Base-by-base conservation (phyloP, 2,329 filamentous ascomycete genomes). In the Talaromyces funiculosus region DNA sequence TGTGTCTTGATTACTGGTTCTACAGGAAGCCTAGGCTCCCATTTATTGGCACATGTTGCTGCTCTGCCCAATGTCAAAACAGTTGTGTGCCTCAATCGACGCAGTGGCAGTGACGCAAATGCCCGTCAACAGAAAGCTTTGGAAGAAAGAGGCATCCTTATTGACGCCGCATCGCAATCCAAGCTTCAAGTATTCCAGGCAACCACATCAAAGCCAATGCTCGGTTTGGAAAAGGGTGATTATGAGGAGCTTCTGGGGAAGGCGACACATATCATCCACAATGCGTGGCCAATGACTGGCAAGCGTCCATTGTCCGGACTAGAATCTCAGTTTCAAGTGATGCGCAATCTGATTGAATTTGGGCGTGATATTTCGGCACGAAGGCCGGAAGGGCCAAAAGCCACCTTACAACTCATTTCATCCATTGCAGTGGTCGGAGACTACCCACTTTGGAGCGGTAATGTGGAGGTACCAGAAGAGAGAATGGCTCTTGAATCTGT, bases 301-400 rank as follows among this genome's bases (percentile, higher is more conserved):
- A 62, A 60, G 12, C 60, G 61, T 0, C 61, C 65, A 0, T 31
- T 72, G 1, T 42, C 59, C 2, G 61, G 60, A 5, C 69, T 69
- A 26, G 67, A 68, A 42, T 57, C 61, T 2, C 70, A 72, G 53
- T 72, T 76, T 42, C 72, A 76, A 2, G 77, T 79, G 3, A 76
- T 85, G 56, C 77, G 80, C 5, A 78, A 80, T 62, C 69, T 86
- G 4, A 73, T 82, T 7, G 69, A 80, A 40, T 69, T 84, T 2
- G 78, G 79, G 0, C 60, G 69, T 2, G 72, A 75, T 0, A 68
- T 71, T 6, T 68, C 72, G 1, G 55, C 61, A 24, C 61, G 57
- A n/a, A 59, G 51, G 6, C n/a, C 61, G 6, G 7, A 40, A 5
- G 29, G 43, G n/a, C 62, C 62, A 42, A 69, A 66, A 24, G 53